phyloP scores from a whole-genome alignment of 1,284 basidiomycete species.

The Bjerkandera adusta region DNA sequence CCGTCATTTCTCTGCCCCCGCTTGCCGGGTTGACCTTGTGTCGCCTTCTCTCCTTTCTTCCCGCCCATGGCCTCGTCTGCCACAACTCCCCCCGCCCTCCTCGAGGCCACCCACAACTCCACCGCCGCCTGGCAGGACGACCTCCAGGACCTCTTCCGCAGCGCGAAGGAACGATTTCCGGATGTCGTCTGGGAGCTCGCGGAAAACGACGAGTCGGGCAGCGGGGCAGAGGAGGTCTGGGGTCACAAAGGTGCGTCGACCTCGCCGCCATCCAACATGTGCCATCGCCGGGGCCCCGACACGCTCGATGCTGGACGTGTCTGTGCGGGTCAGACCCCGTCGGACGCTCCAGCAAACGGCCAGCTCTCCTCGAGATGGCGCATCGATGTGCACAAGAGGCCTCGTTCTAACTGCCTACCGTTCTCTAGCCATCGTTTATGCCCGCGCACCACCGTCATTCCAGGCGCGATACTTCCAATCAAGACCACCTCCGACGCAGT shows the following conservation, averaged over 20 bases:
- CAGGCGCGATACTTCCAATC: constrained; percentile 83
- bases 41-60: constrained; percentile 2
- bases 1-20: constrained; percentile 12
- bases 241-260: constrained; percentile 88
- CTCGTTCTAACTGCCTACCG: constrained; percentile 3
- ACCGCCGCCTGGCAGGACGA: constrained; percentile 75
- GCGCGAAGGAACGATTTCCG: constrained; percentile 84
- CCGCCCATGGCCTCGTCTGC: constrained; percentile 20
- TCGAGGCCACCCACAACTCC: constrained; percentile 62
- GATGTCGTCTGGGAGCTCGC: constrained; percentile 88
- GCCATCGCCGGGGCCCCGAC: too few relatives aligned
- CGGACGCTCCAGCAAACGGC: too few relatives aligned
- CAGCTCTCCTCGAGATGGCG: too few relatives aligned
- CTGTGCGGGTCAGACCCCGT: too few relatives aligned
- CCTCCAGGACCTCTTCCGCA: constrained; percentile 70
- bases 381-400: too few relatives aligned
- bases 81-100: constrained; percentile 49
- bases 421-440: constrained; percentile 83
- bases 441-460: constrained; percentile 86
- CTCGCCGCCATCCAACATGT: background rate
- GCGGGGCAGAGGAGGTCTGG: constrained; percentile 65
- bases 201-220: constrained; percentile 46
- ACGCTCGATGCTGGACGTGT: background rate
- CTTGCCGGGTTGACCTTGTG: constrained; percentile 2
- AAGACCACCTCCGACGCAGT: constrained; percentile 52